Percentiles rank a stretch among this genome's conserved stretches.
These are phyloP conservation scores for Aspergillus olivimuriae DNA, from an alignment of 495 filamentous ascomycete species.

Conservation along the genomic window DNA sequence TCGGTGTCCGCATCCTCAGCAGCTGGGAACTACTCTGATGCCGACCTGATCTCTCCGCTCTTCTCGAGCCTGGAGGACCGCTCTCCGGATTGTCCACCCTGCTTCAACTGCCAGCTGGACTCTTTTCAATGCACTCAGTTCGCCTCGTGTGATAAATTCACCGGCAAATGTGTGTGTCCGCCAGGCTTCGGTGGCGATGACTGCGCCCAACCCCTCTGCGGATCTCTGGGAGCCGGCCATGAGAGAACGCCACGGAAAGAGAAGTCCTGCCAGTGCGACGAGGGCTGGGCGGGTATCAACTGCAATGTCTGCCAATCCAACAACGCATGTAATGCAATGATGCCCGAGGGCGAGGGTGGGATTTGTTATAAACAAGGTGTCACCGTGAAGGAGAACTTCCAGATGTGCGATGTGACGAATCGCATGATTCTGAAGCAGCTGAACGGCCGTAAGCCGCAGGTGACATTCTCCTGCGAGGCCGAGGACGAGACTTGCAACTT, in stretches of 20 bases:
- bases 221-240: constrained; percentile 71
- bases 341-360: constrained; percentile 69
- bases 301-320: constrained; percentile 91
- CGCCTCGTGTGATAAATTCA: constrained; percentile 74
- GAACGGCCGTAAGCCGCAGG: constrained; percentile 76
- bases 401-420: constrained; percentile 98
- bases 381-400: constrained; percentile 88
- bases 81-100: constrained; percentile 54
- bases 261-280: constrained; percentile 74
- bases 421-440: constrained; percentile 82
- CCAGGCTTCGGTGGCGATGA: constrained; percentile 90
- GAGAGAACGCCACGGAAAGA: constrained; percentile 65
- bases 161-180: constrained; percentile 87
- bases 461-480: constrained; percentile 87
- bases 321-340: constrained; percentile 75
- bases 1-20: constrained; percentile 17
- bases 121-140: constrained; percentile 87
- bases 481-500: constrained; percentile 75
- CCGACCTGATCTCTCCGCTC: constrained; percentile 24
- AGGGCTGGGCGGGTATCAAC: constrained; percentile 97
- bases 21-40: constrained; percentile 29
- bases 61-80: constrained; percentile 52
- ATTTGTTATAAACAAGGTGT: constrained; percentile 90
- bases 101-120: constrained; percentile 97
- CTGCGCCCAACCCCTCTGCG: constrained; percentile 82